These are phyloP conservation scores for Penicillium sclerotigenum DNA, from an alignment of 2,329 filamentous ascomycete genomes.

Conservation along the genomic window DNA sequence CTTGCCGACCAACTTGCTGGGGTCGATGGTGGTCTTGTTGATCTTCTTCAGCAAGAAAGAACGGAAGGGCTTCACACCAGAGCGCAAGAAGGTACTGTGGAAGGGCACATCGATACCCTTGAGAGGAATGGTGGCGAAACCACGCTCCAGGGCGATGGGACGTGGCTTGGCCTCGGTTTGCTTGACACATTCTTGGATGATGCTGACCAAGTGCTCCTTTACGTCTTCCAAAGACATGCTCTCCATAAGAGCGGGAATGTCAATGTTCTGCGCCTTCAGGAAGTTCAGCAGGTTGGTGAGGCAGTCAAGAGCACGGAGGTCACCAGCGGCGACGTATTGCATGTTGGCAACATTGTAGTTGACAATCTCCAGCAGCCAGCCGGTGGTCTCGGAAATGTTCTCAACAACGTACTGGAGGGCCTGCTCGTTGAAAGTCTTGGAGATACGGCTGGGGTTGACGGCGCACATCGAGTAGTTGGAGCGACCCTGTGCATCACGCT, in stretches of 20 bases:
- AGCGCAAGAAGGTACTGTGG: conserved; percentile 97
- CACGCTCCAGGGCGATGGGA: conserved; percentile 86
- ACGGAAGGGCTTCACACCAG: conserved; percentile 97
- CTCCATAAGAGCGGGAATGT: conserved; percentile 89
- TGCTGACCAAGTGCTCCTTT: conserved; percentile 82
- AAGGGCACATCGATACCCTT: conserved; percentile 98
- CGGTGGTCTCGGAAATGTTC: conserved; percentile 89
- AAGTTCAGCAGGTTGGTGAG: conserved; percentile 84
- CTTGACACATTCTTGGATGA: conserved; percentile 84
- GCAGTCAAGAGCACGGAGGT: conserved; percentile 63
- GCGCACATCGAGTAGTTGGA: conserved; percentile 75
- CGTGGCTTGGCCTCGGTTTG: conserved; percentile 84
- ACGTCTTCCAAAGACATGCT: conserved; percentile 84
- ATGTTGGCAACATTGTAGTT: conserved; percentile 79
- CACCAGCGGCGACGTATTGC: conserved; percentile 67
- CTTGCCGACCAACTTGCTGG: conserved; percentile 92
- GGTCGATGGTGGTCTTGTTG: conserved; percentile 97
- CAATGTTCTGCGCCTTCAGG: conserved; percentile 93
- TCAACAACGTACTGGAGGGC: conserved; percentile 95
- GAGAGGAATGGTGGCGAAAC: conserved; percentile 94
- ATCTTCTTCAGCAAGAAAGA: conserved; percentile 99
- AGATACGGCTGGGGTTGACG: conserved; percentile 96
- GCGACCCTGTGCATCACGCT: conserved; percentile 9
- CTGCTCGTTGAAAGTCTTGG: conserved; percentile 97
- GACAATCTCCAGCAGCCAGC: conserved; percentile 97